A percentile compares a stretch with the other conserved stretches of the same genome.
Evolutionary conservation across 2,329 filamentous ascomycete genomes (phyloP).

Genomic region (Elsinoe ampelina): DNA sequence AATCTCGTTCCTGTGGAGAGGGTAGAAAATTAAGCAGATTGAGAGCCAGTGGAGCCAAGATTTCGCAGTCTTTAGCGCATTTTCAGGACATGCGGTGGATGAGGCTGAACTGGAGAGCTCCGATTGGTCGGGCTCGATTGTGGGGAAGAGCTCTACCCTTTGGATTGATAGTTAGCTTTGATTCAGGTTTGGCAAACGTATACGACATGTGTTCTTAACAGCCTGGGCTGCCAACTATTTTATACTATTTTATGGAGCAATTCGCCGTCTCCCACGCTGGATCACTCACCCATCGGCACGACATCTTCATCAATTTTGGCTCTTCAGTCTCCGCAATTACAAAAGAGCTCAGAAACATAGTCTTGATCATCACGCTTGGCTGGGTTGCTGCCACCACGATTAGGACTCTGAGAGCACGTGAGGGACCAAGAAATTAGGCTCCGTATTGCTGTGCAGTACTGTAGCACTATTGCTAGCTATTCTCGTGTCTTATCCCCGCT

Average conservation of each 20-base stretch:
- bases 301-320: constrained; percentile 37
- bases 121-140: neutral
- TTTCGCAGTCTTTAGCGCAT: constrained; percentile 1
- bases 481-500: too few relatives aligned
- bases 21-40: constrained; percentile 1
- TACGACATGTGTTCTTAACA: constrained; percentile 9
- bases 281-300: constrained; percentile 41
- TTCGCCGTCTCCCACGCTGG: constrained; percentile 28
- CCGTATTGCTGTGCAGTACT: neutral
- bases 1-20: too few relatives aligned
- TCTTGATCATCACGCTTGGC: constrained; percentile 37
- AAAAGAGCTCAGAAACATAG: constrained; percentile 44
- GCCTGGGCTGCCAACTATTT: neutral
- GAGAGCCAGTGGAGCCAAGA: neutral
- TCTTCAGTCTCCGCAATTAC: constrained; percentile 35
- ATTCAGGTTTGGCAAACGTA: neutral
- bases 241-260: constrained; percentile 23
- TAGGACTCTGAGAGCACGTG: constrained; percentile 18
- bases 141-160: constrained; percentile 1
- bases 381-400: constrained; percentile 24
- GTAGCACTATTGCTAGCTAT: too few relatives aligned
- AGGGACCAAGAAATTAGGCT: neutral
- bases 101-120: neutral
- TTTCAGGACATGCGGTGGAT: constrained; percentile 2
- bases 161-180: neutral